Evolutionary conservation across 2,329 filamentous ascomycete genomes (phyloP), one percentile per base, ranked within the genome.

Genomic region (Calonectria hongkongensis): DNA sequence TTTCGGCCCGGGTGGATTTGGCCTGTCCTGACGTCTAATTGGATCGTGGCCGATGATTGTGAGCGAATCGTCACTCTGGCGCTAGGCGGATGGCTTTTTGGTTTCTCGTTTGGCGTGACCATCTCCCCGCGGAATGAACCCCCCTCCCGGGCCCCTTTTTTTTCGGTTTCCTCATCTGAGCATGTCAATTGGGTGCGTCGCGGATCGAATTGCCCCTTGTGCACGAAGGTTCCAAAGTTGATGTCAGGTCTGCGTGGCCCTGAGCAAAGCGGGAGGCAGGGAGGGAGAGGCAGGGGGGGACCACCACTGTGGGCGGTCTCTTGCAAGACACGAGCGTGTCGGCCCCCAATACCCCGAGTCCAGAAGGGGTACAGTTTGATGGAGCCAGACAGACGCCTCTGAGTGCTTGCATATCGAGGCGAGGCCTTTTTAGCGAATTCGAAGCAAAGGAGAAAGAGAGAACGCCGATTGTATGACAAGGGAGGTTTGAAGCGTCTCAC

Each of bases 71-170:
- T 76, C 65, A 47, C 60, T 58, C 65, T 60, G 75, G 69, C 78
- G 75, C 78, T 80, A 80, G 76, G 66, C 68, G 63, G 36, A 79
- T 77, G 76, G 76, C 74, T 76, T 77, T 78, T 75, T 68, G 50
- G 60, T 51, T 64, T 69, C 67, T 47, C 47, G 56, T 69, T 56
- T 70, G 70, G 70, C 64, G 65, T 72, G 47, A 48, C 43, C 64
- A 43, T 48, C 36, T 41, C 65, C 56, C 51, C 50, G 41, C 50
- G 47, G 51, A 56, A 58, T 21, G 54, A 58, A 58, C 54, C 54
- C 54, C 33, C 54, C 54, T 58, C 51, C 28, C 30, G 33, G 33
- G n/a, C 67, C 71, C 71, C 60, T 27, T 68, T 72, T 68, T 45
- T 33, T 43, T 43, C 43, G 8, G 36, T 33, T 30, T 30, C 18